Evolutionary conservation across 2,329 filamentous ascomycete species (phyloP).

Genomic region (Aureobasidium pullulans): DNA sequence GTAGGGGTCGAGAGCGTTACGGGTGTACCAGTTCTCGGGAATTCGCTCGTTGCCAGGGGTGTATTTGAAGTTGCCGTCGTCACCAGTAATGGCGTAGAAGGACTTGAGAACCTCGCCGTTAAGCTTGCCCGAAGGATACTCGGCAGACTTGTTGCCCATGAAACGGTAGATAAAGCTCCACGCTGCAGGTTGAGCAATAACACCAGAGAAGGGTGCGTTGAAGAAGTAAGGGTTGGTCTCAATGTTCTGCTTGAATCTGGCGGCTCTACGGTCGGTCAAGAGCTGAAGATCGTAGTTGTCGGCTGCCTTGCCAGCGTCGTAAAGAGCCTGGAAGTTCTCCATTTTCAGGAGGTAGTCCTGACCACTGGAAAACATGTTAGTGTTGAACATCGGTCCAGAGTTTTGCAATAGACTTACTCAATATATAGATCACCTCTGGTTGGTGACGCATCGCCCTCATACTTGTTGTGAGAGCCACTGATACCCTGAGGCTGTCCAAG

Average conservation of each 20-base stretch:
- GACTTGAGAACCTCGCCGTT: constrained; percentile 32
- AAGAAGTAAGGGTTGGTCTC: constrained; percentile 28
- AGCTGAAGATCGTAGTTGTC: constrained; percentile 28
- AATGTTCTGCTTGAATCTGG: constrained; percentile 25
- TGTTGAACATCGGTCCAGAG: not conserved
- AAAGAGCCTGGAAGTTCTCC: constrained; percentile 24
- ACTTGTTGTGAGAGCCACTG: constrained; percentile 27
- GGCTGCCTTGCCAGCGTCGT: constrained; percentile 17
- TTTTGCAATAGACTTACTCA: constrained; percentile 17
- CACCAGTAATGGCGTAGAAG: constrained; percentile 32
- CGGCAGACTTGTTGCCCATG: constrained; percentile 34
- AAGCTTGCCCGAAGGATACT: constrained; percentile 31
- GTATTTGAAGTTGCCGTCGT: constrained; percentile 26
- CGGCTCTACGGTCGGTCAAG: constrained; percentile 22
- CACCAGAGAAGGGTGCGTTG: constrained; percentile 22
- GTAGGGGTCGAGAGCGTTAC: constrained; percentile 26
- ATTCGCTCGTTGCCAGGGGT: constrained; percentile 33
- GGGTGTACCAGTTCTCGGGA: constrained; percentile 34
- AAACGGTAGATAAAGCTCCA: constrained; percentile 30
- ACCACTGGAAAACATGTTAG: constrained; percentile 13
- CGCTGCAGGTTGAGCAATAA: constrained; percentile 21
- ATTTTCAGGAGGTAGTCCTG: constrained; percentile 22
- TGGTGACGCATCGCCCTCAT: constrained; percentile 29
- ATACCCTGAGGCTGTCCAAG: constrained; percentile 21
- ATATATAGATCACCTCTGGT: constrained; percentile 26